Evolutionary conservation across 805 yeast species (phyloP).

Genomic region (Yarrowia divulgata): DNA sequence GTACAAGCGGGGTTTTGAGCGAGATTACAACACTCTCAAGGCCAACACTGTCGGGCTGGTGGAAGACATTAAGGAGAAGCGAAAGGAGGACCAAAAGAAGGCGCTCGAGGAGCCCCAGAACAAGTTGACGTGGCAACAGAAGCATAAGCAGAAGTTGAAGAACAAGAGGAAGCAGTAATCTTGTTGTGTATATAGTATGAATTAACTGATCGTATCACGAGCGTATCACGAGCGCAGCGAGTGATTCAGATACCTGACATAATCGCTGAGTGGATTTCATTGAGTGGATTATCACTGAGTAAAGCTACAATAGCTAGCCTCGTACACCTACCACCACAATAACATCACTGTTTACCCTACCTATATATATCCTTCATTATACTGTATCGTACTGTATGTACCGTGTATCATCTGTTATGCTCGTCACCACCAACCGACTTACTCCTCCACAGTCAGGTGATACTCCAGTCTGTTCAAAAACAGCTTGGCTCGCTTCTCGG

Average conservation of each 20-base stretch:
- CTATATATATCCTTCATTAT: conserved; percentile 20
- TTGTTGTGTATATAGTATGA: conserved; percentile 9
- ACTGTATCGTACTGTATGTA: background rate
- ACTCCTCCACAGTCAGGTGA: conserved; percentile 44
- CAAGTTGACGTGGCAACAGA: conserved; percentile 33
- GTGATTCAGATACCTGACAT: background rate
- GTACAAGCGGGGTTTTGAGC: conserved; percentile 37
- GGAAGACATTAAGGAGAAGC: conserved; percentile 34
- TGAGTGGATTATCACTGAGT: no score
- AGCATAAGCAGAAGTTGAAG: conserved; percentile 32
- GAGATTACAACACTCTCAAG: conserved; percentile 32
- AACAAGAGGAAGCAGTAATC: conserved; percentile 8
- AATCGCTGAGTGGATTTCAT: no score
- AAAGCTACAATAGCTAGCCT: no score
- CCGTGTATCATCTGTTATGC: background rate
- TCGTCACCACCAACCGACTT: background rate
- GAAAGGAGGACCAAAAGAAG: conserved; percentile 8
- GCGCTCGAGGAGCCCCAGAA: conserved; percentile 20
- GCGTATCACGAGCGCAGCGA: background rate
- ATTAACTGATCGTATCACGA: background rate
- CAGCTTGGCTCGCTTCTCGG: conserved; percentile 57
- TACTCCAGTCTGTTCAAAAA: conserved; percentile 48
- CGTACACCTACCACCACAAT: no score
- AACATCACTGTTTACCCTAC: background rate
- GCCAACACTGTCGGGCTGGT: conserved; percentile 24